Conservation (phyloP, 1,284 basidiomycete species). For the Wallemia ichthyophaga region DNA sequence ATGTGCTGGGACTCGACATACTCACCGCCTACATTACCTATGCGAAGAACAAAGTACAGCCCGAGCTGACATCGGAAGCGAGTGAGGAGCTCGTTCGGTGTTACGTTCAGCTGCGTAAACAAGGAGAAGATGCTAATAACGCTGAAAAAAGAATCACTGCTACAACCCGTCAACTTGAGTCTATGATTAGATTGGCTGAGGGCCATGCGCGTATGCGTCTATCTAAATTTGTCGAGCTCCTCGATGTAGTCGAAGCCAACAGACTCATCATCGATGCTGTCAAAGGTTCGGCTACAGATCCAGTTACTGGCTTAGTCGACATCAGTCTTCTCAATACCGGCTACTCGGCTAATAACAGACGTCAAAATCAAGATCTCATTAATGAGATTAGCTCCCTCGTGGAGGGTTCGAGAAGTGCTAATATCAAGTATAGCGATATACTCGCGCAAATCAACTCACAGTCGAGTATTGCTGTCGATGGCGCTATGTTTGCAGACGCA, state of each 20-base stretch:
- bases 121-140: slow-evolving; percentile 58
- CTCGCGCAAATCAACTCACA: slow-evolving; percentile 42
- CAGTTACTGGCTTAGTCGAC: slow-evolving; percentile 79
- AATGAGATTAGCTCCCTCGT: slow-evolving; percentile 25
- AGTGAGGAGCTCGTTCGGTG: slow-evolving; percentile 51
- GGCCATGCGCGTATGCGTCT: slow-evolving; percentile 90
- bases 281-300: slow-evolving; percentile 76
- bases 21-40: slow-evolving; percentile 86
- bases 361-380: background rate
- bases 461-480: slow-evolving; percentile 43
- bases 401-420: slow-evolving; percentile 18
- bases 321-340: slow-evolving; percentile 52
- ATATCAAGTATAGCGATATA: slow-evolving; percentile 48
- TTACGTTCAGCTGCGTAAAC: slow-evolving; percentile 80
- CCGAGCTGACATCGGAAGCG: slow-evolving; percentile 62
- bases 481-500: slow-evolving; percentile 49
- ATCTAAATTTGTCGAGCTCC: slow-evolving; percentile 46
- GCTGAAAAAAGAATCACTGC: slow-evolving; percentile 87
- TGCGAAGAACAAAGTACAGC: slow-evolving; percentile 61
- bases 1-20: slow-evolving; percentile 58
- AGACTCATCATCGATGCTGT: slow-evolving; percentile 85
- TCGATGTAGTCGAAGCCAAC: slow-evolving; percentile 68
- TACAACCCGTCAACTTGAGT: slow-evolving; percentile 85
- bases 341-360: slow-evolving; percentile 42
- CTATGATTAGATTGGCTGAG: slow-evolving; percentile 90